Percentiles rank a stretch among this genome's conserved stretches.
These are phyloP conservation scores for Hyparrhenia diplandra DNA, from an alignment of 176 grass and related monocot species.

Conservation along the genomic window DNA sequence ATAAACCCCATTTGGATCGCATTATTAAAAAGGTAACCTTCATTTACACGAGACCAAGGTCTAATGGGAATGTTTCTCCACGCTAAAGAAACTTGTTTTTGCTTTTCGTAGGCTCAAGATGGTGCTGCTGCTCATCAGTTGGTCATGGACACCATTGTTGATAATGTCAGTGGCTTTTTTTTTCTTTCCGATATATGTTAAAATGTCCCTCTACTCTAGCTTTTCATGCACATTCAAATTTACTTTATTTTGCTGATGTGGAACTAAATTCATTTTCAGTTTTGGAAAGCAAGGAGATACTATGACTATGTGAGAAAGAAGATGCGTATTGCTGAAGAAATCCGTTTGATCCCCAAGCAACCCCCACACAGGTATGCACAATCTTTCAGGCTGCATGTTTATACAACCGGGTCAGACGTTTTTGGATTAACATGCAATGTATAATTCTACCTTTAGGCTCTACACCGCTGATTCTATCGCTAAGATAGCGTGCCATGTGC, in stretches of 20 bases:
- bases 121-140: neutral
- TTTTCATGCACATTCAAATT: neutral
- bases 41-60: neutral
- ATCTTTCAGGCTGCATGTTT: neutral
- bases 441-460: too few relatives aligned
- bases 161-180: neutral
- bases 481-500: too few relatives aligned
- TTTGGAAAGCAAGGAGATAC: neutral
- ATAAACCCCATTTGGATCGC: neutral
- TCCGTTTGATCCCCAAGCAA: neutral
- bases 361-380: neutral
- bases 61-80: neutral
- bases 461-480: too few relatives aligned
- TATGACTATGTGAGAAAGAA: constrained; percentile 22
- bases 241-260: neutral
- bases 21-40: neutral
- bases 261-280: constrained; percentile 10
- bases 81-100: neutral
- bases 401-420: neutral
- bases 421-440: too few relatives aligned
- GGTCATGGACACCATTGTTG: neutral
- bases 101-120: neutral
- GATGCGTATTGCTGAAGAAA: constrained; percentile 19
- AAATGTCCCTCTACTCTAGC: neutral
- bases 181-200: neutral